A percentile compares a stretch with the other conserved stretches of the same genome.
Evolutionary conservation across 805 yeast species (phyloP).

Genomic region (Tetrapisispora phaffii): DNA sequence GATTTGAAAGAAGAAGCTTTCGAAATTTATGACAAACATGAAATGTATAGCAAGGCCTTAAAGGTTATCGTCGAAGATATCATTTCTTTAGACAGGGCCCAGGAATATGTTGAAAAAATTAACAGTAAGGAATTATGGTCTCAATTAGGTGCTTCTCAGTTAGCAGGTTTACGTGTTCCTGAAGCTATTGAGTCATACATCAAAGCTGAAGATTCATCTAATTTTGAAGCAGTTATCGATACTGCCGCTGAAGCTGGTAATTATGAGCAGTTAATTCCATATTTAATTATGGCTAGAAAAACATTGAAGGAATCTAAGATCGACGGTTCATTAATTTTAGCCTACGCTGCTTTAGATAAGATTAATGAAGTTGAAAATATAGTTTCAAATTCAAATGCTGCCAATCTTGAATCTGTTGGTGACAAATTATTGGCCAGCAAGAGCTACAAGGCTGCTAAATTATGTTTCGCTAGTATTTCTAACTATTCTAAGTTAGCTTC

Average conservation of each 20-base stretch:
- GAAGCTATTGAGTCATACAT: slow-evolving; percentile 90
- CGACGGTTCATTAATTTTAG: slow-evolving; percentile 84
- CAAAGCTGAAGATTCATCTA: slow-evolving; percentile 82
- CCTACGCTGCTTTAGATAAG: slow-evolving; percentile 71
- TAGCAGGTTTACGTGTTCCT: slow-evolving; percentile 82
- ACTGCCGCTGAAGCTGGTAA: slow-evolving; percentile 93
- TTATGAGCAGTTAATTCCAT: slow-evolving; percentile 84
- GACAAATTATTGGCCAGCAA: slow-evolving; percentile 74
- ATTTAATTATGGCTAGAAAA: slow-evolving; percentile 83
- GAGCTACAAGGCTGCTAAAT: slow-evolving; percentile 87
- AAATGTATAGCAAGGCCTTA: slow-evolving; percentile 68
- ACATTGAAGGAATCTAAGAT: slow-evolving; percentile 82
- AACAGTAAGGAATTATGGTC: slow-evolving; percentile 86
- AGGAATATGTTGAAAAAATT: slow-evolving; percentile 80
- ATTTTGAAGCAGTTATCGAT: slow-evolving; percentile 86
- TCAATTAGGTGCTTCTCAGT: slow-evolving; percentile 90
- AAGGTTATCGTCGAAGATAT: slow-evolving; percentile 86
- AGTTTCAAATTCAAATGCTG: slow-evolving; percentile 81
- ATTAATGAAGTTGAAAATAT: slow-evolving; percentile 75
- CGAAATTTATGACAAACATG: slow-evolving; percentile 80
- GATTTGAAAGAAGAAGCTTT: slow-evolving; percentile 89
- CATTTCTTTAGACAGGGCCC: slow-evolving; percentile 91
- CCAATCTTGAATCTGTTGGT: slow-evolving; percentile 85
- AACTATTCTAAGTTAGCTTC: slow-evolving; percentile 94
- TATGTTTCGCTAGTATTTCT: slow-evolving; percentile 74